A percentile compares a stretch with the other conserved stretches of the same genome.
These are phyloP conservation scores for Plasmodium blacklocki DNA, from an alignment of 169 alveolate genomes.

Conservation along the genomic window DNA sequence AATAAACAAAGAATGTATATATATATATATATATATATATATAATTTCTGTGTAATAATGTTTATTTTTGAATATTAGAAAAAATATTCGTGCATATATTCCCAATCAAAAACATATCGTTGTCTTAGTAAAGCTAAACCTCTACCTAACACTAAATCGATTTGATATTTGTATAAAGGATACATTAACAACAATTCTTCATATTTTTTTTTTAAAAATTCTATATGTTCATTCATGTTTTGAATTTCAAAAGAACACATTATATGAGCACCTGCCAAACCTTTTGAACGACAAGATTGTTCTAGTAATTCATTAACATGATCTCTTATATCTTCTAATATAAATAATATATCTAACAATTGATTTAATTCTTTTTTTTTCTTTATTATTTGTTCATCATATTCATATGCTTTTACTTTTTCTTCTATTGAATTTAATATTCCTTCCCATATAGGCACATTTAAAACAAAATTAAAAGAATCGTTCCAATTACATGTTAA, in stretches of 20 bases:
- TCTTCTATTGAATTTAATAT: conserved; percentile 48
- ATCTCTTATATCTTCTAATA: conserved; percentile 76
- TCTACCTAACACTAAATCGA: conserved; percentile 54
- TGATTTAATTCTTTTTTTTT: conserved; percentile 51
- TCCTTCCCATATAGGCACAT: conserved; percentile 76
- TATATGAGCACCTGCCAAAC: conserved; percentile 65
- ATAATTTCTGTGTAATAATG: neutral
- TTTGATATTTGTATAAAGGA: conserved; percentile 63
- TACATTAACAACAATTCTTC: conserved; percentile 36
- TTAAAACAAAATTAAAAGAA: conserved; percentile 54
- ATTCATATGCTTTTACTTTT: conserved; percentile 41
- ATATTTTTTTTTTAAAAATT: conserved; percentile 43
- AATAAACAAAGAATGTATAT: neutral
- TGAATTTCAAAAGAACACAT: conserved; percentile 43
- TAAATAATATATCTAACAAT: conserved; percentile 51
- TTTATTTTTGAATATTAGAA: conserved; percentile 10
- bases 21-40: neutral
- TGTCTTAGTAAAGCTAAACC: conserved; percentile 66
- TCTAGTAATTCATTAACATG: conserved; percentile 72
- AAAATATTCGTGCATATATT: conserved; percentile 66
- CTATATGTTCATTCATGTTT: conserved; percentile 63
- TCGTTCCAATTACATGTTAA: conserved; percentile 73
- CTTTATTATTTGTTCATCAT: conserved; percentile 32
- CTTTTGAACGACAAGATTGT: conserved; percentile 69
- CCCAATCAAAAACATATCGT: conserved; percentile 57